Base-by-base conservation (phyloP, 208 protist genomes). In the Sergeia podlipaevii region DNA sequence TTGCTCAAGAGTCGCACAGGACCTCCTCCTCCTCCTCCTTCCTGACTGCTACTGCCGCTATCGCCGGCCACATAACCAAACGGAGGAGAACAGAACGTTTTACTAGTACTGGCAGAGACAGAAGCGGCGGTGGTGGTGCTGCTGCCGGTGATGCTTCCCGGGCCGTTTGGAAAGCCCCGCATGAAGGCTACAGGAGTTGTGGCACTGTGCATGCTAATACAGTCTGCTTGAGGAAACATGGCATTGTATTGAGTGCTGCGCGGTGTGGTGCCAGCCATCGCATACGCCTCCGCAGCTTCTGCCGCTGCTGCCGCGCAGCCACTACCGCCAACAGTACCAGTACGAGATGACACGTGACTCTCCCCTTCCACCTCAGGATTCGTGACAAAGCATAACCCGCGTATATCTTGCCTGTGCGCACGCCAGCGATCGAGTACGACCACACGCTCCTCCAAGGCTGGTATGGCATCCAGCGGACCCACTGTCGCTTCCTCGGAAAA, bases 341-440 rank as follows among this genome's bases (percentile, higher is more conserved):
- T n/a, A n/a, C 34, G n/a, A 38, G 11, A 11, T 38, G 13, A 38
- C n/a, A n/a, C n/a, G 34, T 38, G 34, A n/a, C 34, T n/a, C 11
- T 24, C n/a, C 23, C n/a, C 21, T 8, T 34, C 23, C 28, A 21
- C 17, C 0, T 36, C 54, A 2, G 33, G 53, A 3, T 43, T 39
- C 15, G 38, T 49, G 41, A 77, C 30, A 52, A 87, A 82, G 21
- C 52, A 57, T 2, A 87, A 39, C 11, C 74, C 67, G 0, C 69
- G 70, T 2, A 91, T 70, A 34, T 70, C 66, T 3, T 89, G 46
- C 20, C 29, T 23, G 50, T 94, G 83, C 18, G 70, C 87, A 27
- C 72, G 71, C 87, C 87, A 94, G 10, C 87, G 87, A 21, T 82
- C 75, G 1, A 89, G 33, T 39, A 91, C 59, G 24, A 48, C 4